Evolutionary conservation across 768 basidiomycete species (phyloP).

Genomic region (Suillus spraguei): DNA sequence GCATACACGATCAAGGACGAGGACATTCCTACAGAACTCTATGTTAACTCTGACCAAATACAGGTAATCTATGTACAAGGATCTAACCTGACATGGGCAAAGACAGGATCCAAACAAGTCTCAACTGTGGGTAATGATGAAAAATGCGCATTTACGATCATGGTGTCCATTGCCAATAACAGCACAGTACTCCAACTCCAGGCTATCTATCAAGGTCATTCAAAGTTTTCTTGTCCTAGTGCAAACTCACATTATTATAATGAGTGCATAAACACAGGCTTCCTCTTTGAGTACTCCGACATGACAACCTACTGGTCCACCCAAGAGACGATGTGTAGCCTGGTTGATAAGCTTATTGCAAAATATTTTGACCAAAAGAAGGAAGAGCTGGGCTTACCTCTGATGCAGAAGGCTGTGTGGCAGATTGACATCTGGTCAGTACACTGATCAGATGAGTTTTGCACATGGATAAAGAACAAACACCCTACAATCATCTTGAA

Average conservation of each 20-base stretch:
- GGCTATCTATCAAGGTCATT: constrained; percentile 37
- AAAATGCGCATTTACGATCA: constrained; percentile 44
- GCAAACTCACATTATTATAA: constrained; percentile 16
- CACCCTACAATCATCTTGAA: constrained; percentile 34
- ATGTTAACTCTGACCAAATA: constrained; percentile 37
- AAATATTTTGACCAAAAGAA: constrained; percentile 29
- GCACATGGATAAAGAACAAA: constrained; percentile 33
- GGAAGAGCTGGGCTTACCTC: constrained; percentile 12
- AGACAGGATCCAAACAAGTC: constrained; percentile 38
- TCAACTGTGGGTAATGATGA: constrained; percentile 37
- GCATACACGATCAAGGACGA: constrained; percentile 30
- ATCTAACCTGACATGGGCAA: constrained; percentile 29
- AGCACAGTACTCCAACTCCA: constrained; percentile 41
- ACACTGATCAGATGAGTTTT: constrained; percentile 37
- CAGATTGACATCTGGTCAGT: constrained; percentile 40
- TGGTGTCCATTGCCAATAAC: constrained; percentile 32
- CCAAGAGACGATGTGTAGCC: constrained; percentile 26
- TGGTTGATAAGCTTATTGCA: constrained; percentile 33
- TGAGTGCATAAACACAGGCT: constrained; percentile 25
- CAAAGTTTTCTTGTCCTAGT: constrained; percentile 26
- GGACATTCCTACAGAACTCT: constrained; percentile 31
- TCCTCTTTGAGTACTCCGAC: constrained; percentile 27
- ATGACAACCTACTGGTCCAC: constrained; percentile 34
- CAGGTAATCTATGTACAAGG: constrained; percentile 21
- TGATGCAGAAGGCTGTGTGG: constrained; percentile 29